Evolutionary conservation across 2,329 filamentous ascomycete species (phyloP).

Genomic region (Monilinia vaccinii-corymbosi): DNA sequence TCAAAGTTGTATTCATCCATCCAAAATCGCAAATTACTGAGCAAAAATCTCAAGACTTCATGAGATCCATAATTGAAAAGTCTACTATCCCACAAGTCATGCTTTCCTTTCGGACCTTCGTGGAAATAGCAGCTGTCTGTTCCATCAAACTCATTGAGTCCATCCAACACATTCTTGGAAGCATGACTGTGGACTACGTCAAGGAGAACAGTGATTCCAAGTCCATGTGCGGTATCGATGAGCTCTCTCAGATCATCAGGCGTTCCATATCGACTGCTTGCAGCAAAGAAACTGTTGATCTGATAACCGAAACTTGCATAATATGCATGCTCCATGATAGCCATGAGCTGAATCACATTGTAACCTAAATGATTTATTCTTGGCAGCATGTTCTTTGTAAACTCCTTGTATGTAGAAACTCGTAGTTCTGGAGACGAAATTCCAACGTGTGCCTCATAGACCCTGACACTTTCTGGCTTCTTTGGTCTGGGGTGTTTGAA

Average conservation of each 20-base stretch:
- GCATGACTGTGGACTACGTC: constrained; percentile 98
- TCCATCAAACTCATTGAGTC: constrained; percentile 91
- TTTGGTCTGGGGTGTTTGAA: constrained; percentile 78
- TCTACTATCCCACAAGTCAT: constrained; percentile 92
- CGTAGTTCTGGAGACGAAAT: constrained; percentile 86
- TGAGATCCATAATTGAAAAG: constrained; percentile 96
- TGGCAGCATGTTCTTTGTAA: constrained; percentile 84
- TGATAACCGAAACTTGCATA: constrained; percentile 99
- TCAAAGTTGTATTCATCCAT: constrained; percentile 98
- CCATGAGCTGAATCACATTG: constrained; percentile 98
- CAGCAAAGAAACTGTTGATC: constrained; percentile 97
- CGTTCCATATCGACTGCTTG: constrained; percentile 86
- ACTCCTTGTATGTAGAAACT: constrained; percentile 95
- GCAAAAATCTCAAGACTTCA: constrained; percentile 88
- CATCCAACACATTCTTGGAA: constrained; percentile 93
- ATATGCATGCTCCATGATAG: constrained; percentile 98
- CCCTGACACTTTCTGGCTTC: constrained; percentile 77
- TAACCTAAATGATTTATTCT: constrained; percentile 86
- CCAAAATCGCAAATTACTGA: constrained; percentile 96
- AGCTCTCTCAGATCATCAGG: constrained; percentile 96
- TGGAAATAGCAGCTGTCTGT: constrained; percentile 97
- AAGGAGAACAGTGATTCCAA: constrained; percentile 84
- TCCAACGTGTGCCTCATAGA: constrained; percentile 98
- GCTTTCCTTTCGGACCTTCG: constrained; percentile 69
- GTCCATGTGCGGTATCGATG: constrained; percentile 83